Base-by-base conservation (phyloP, 768 basidiomycete species). In the Gautieria morchelliformis region DNA sequence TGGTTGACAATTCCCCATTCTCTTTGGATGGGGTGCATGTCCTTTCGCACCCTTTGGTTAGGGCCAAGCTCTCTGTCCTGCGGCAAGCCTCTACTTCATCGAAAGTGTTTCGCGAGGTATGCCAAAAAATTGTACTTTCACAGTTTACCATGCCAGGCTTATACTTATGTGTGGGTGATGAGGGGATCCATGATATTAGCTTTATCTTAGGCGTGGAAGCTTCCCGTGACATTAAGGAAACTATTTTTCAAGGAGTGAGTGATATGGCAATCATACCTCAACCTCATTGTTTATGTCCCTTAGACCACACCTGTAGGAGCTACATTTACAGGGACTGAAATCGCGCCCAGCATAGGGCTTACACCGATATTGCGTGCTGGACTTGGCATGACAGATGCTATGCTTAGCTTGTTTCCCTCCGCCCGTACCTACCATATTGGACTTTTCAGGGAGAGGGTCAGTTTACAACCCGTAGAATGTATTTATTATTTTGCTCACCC, bases 291-390 rank as follows among this genome's bases (percentile, higher is more conserved):
- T 55, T 19, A 51, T 53, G 19, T 47, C 35, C 15, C 55, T 32
- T 62, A 89, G 90, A 69, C 83, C 75, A 85, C 90, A 0, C 94
- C 95, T 1, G 74, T 97, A 15, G 84, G 80, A 2, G 68, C 81
- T 3, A 57, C 45, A 15, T 97, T 92, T 72, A 85, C 76, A 17
- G 95, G 94, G 22, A 81, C 82, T 4, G 70, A 67, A 24, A 78
- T 98, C 69, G 87, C 85, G 63, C 80, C 86, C 8, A 78, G 81
- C 47, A 79, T 98, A 53, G 95, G 91, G 5, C 71, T 98, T 54
- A 85, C 90, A 2, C 95, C 95, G 41, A 91, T 98, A 64, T 75
- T 98, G 56, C 83, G 95, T 40, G 95, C 95, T 32, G 95, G 95
- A 5, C 72, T 94, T 61, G 92, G 93, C 17, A 94, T 98, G 92